Base-by-base conservation (phyloP, 2,329 filamentous ascomycete species). In the Colletotrichum tofieldiae region DNA sequence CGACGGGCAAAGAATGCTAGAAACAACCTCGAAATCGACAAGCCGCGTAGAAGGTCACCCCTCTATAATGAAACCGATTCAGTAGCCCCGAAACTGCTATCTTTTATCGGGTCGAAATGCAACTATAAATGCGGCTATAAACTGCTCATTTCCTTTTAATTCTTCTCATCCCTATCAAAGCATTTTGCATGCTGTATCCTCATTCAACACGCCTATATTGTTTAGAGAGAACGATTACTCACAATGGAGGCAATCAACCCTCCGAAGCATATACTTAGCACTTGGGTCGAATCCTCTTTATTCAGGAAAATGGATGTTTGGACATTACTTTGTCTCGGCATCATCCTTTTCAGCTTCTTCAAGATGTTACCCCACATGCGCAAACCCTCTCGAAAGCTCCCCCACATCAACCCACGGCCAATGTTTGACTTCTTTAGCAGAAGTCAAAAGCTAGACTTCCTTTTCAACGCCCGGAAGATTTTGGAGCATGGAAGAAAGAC, bases 331-430 rank as follows among this genome's bases (percentile, higher is more conserved):
- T 62, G 64, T n/a, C 9, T 63, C 26, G 56, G 68, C 8, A 29
- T 67, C 8, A 6, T 71, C 18, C 49, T 67, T 20, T 5, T 71
- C 55, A 18, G 39, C 49, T 3, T 32, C 5, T 43, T 62, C 35
- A 20, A 47, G 1, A 8, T 37, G 2, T 4, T 58, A 56, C 64
- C 64, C 51, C 49, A 56, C n/a, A 29, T 62, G 51, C 68, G 41
- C 11, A 67, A 37, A 5, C 64, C 68, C 2, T 71, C 68, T 8
- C 54, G 55, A 35, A 72, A 72, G 14, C 69, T 72, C 16, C 69
- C 69, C n/a, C 52, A 32, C 0, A 37, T 72, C 37, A 72, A 72
- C 37, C 65, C 65, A 14, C 32, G 41, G 5, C 9, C 41, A 6
- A 8, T 35, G 5, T 39, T 72, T 0, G 69, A 68, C 23, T 2